These are phyloP conservation scores for Acacia melanoxylon DNA, from an alignment of 306 rosid genomes.

Conservation along the genomic window DNA sequence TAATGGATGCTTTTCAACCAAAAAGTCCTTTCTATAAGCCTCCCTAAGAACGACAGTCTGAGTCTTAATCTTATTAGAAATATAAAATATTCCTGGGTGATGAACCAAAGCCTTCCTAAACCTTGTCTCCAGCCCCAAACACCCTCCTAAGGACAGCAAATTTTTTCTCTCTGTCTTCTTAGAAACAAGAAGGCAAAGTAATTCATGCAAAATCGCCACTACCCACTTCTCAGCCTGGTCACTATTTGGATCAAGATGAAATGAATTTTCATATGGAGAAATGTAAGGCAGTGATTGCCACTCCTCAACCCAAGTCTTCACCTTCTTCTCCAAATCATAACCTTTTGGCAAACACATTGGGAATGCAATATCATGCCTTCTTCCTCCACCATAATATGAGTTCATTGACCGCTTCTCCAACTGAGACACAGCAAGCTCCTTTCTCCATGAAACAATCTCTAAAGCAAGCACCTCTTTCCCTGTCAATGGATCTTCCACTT, in stretches of 20 bases:
- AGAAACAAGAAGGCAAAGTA: conserved; percentile 72
- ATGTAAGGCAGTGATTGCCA: conserved; percentile 90
- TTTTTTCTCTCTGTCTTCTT: conserved; percentile 74
- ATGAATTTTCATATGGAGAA: conserved; percentile 76
- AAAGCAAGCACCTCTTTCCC: conserved; percentile 67
- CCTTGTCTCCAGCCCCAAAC: conserved; percentile 69
- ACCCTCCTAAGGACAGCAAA: conserved; percentile 56
- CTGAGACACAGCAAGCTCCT: conserved; percentile 66
- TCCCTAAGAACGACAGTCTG: conserved; percentile 81
- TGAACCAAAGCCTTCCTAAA: conserved; percentile 75
- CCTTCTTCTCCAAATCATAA: conserved; percentile 71
- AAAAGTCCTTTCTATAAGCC: conserved; percentile 70
- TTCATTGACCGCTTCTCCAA: conserved; percentile 58
- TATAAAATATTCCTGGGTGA: conserved; percentile 84
- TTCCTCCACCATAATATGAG: conserved; percentile 26
- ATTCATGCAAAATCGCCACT: conserved; percentile 76
- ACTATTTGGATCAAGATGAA: conserved; percentile 59
- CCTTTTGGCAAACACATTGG: conserved; percentile 73
- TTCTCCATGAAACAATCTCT: conserved; percentile 73
- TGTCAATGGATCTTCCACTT: conserved; percentile 45
- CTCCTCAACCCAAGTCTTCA: conserved; percentile 67
- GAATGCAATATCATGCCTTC: conserved; percentile 48
- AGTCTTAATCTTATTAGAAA: conserved; percentile 75
- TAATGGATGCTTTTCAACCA: conserved; percentile 69
- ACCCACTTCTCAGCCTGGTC: conserved; percentile 89